phyloP scores from a whole-genome alignment of 306 rosid species.

The Inga laurina region DNA sequence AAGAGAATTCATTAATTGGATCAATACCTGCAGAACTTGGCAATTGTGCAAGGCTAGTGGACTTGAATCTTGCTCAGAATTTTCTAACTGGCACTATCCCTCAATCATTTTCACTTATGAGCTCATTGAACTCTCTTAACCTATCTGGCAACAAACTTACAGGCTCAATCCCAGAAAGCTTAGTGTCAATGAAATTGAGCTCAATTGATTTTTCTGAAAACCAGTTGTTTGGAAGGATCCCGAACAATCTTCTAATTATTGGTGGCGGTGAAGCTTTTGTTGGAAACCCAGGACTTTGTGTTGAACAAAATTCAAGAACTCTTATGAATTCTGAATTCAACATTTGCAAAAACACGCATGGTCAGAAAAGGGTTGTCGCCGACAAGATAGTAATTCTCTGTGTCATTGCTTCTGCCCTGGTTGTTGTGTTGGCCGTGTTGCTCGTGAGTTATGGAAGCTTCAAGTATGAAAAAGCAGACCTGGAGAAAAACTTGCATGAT shows the following conservation, averaged over 20 bases:
- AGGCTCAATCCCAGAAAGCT: conserved; percentile 67
- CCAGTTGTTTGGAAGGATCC: conserved; percentile 68
- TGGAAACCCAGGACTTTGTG: conserved; percentile 74
- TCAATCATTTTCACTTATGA: conserved; percentile 58
- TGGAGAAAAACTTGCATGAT: conserved; percentile 32
- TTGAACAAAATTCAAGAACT: conserved; percentile 47
- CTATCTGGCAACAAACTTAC: conserved; percentile 68
- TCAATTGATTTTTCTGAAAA: conserved; percentile 82
- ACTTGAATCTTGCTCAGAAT: conserved; percentile 81
- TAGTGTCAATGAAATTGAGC: conserved; percentile 74
- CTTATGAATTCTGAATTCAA: conserved; percentile 47
- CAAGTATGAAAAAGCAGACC: conserved; percentile 41
- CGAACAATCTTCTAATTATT: conserved; percentile 62
- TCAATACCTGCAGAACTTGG: conserved; percentile 68
- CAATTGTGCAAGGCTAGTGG: conserved; percentile 68
- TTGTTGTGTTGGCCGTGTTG: conserved; percentile 49
- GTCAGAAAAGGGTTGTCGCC: conserved; percentile 36
- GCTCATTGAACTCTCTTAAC: conserved; percentile 81
- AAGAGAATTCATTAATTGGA: conserved; percentile 72
- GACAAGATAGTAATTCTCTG: conserved; percentile 56
- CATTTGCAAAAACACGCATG: conserved; percentile 45
- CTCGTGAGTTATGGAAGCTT: conserved; percentile 52
- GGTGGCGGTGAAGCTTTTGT: conserved; percentile 75
- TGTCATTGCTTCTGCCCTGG: conserved; percentile 45
- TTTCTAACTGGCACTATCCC: conserved; percentile 73